Evolutionary conservation across 2,329 filamentous ascomycete genomes (phyloP).

Genomic region (Fusarium sterilihyphosum): DNA sequence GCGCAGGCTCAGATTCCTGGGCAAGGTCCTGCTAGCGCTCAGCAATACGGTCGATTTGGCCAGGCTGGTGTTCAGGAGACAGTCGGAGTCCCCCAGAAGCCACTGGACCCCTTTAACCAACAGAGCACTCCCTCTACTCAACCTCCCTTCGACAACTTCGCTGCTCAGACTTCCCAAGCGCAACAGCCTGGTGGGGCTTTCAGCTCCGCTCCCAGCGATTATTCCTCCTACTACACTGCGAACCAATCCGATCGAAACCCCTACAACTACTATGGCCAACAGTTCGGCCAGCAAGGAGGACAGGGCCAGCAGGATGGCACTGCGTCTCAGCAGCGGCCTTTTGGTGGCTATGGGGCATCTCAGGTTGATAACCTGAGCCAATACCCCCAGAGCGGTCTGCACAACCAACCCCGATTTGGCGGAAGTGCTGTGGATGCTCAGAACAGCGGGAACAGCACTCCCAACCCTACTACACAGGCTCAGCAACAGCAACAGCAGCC

Average conservation of each 20-base stretch:
- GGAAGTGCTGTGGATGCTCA: conserved; percentile 72
- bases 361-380: conserved; percentile 72
- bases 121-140: conserved; percentile 65
- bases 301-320: conserved; percentile 80
- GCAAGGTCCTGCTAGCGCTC: conserved; percentile 66
- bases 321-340: conserved; percentile 76
- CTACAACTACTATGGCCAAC: conserved; percentile 82
- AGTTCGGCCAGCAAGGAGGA: conserved; percentile 65
- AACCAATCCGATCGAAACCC: conserved; percentile 77
- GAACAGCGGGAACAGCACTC: conserved; percentile 90
- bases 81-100: conserved; percentile 74
- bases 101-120: conserved; percentile 87
- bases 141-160: conserved; percentile 70
- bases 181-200: conserved; percentile 72
- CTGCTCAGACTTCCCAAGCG: conserved; percentile 68
- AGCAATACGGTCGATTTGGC: conserved; percentile 76
- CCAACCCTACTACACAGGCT: conserved; percentile 76
- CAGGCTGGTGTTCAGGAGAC: conserved; percentile 70
- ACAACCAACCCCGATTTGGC: conserved; percentile 68
- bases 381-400: conserved; percentile 77
- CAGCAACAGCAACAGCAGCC: conserved; percentile 61
- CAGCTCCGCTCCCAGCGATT: conserved; percentile 81
- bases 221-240: conserved; percentile 85
- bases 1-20: conserved; percentile 49
- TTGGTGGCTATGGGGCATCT: conserved; percentile 76